Conservation (phyloP, 768 basidiomycete species). For the Mycena filopes region DNA sequence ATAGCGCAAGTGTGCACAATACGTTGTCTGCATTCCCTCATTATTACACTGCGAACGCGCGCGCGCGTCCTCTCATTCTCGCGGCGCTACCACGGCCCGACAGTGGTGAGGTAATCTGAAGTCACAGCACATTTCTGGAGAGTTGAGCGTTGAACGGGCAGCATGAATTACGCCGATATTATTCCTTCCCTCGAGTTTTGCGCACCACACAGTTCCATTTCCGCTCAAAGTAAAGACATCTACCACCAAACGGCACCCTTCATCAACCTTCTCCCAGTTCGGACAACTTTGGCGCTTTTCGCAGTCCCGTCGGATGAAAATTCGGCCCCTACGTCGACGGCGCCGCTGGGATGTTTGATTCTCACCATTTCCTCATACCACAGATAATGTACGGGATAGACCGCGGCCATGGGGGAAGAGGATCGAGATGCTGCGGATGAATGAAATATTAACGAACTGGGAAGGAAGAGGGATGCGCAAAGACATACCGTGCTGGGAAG, state of each 20-base stretch:
- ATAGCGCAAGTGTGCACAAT: too few relatives aligned
- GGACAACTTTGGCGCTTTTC: constrained; percentile 68
- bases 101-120: not conserved
- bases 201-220: too few relatives aligned
- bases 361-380: constrained; percentile 51
- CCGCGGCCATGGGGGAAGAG: too few relatives aligned
- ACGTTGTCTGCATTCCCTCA: too few relatives aligned
- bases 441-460: too few relatives aligned
- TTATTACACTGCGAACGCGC: too few relatives aligned
- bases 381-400: too few relatives aligned
- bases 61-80: too few relatives aligned
- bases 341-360: constrained; percentile 73
- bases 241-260: constrained; percentile 76
- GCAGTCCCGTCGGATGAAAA: constrained; percentile 58
- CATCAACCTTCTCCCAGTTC: constrained; percentile 80
- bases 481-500: too few relatives aligned
- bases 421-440: too few relatives aligned
- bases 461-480: too few relatives aligned
- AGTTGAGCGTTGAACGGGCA: not conserved
- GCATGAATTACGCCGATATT: not conserved
- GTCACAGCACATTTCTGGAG: too few relatives aligned
- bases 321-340: constrained; percentile 74
- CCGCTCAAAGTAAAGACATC: not conserved
- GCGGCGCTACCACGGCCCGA: not conserved
- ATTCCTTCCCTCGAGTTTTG: not conserved